phyloP scores from a whole-genome alignment of 495 filamentous ascomycete genomes.

The Sordaria brevicollis region DNA sequence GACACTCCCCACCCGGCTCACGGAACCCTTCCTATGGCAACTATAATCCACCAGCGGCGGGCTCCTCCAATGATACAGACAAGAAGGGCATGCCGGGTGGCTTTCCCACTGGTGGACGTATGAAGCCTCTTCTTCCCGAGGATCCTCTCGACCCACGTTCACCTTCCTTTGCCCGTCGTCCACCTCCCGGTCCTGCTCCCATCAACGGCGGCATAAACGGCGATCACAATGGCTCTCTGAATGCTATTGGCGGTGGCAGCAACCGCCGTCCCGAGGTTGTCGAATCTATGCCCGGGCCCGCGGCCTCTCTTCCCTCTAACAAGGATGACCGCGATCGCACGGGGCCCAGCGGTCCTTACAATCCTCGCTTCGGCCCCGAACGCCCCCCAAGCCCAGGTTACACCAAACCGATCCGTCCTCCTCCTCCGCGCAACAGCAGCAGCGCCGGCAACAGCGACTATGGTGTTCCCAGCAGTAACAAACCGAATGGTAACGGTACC shows the following conservation, averaged over 20 bases:
- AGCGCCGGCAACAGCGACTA: not conserved
- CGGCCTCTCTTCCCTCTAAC: not conserved
- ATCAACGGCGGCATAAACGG: not conserved
- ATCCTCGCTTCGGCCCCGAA: not conserved
- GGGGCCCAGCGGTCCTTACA: not conserved
- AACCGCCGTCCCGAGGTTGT: not conserved
- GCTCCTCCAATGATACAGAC: not conserved
- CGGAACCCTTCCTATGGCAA: not conserved
- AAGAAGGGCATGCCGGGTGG: not conserved
- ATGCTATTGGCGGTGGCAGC: not conserved
- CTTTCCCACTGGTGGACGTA: not conserved
- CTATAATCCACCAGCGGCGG: not conserved
- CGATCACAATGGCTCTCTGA: not conserved
- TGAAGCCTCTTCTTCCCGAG: not conserved
- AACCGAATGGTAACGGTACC: not conserved
- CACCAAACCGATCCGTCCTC: not conserved
- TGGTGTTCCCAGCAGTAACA: not conserved
- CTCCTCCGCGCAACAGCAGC: not conserved
- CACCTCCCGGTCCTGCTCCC: not conserved
- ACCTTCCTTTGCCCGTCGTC: not conserved
- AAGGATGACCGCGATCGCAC: not conserved
- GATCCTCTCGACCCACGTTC: not conserved
- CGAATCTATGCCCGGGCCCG: constrained; percentile 1
- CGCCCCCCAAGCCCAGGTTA: not conserved
- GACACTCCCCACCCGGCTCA: not conserved